These are phyloP conservation scores for Exophiala spinifera DNA, from an alignment of 2,329 filamentous ascomycete genomes.

Conservation along the genomic window DNA sequence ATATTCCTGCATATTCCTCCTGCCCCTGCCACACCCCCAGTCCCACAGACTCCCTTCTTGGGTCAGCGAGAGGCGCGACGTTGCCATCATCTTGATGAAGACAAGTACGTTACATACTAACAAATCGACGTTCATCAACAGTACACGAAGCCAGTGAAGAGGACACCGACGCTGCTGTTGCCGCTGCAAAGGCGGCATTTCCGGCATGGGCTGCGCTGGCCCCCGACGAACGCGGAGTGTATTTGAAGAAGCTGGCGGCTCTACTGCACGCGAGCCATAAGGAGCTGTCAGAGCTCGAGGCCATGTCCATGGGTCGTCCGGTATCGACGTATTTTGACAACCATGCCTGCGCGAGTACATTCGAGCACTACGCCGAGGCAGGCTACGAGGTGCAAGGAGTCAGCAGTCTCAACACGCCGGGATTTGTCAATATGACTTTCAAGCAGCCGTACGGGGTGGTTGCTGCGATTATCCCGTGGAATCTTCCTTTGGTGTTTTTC, in stretches of 20 bases:
- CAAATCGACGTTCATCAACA: constrained; percentile 9
- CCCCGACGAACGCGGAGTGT: constrained; percentile 32
- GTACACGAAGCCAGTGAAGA: constrained; percentile 34
- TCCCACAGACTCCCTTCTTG: background rate
- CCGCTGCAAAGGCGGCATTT: constrained; percentile 38
- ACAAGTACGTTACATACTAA: too few species aligned
- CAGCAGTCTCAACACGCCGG: constrained; percentile 24
- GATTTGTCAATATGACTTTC: constrained; percentile 25
- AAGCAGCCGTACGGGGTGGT: constrained; percentile 24
- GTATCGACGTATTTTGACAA: constrained; percentile 19
- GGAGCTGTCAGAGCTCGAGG: constrained; percentile 37
- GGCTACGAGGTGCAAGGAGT: constrained; percentile 28
- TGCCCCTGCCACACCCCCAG: too few species aligned
- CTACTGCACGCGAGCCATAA: constrained; percentile 32
- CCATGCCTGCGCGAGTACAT: constrained; percentile 14
- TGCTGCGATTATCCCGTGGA: constrained; percentile 60
- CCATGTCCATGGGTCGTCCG: constrained; percentile 37
- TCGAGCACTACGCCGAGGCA: constrained; percentile 22
- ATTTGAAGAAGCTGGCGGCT: constrained; percentile 35
- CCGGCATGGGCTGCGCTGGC: constrained; percentile 39
- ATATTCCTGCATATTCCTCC: too few species aligned
- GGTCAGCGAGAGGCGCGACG: too few species aligned
- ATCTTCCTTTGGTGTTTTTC: constrained; percentile 49
- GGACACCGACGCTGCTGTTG: constrained; percentile 38
- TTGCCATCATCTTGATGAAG: background rate